Evolutionary conservation across 2,329 filamentous ascomycete species (phyloP).

Genomic region (Coleophoma cylindrospora): DNA sequence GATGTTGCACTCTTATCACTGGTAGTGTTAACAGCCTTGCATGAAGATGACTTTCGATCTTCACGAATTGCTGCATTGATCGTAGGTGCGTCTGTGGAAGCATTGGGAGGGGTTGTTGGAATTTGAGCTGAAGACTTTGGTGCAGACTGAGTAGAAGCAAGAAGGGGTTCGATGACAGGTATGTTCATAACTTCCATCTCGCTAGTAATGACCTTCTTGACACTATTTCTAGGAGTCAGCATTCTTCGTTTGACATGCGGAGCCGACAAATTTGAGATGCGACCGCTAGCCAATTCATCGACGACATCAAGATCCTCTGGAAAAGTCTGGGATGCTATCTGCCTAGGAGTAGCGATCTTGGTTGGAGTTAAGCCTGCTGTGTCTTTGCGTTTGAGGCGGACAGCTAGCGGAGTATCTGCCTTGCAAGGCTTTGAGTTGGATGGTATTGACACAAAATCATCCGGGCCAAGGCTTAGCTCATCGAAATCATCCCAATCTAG

Average conservation of each 20-base stretch:
- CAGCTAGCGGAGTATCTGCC: constrained; percentile 1
- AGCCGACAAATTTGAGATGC: not conserved
- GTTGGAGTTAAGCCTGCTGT: not conserved
- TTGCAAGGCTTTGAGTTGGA: constrained; percentile 9
- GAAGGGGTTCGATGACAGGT: too few relatives aligned
- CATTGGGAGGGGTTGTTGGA: too few relatives aligned
- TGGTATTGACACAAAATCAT: constrained; percentile 17
- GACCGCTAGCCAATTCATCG: not conserved
- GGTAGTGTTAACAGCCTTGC: too few relatives aligned
- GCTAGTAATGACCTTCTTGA: not conserved
- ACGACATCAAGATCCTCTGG: not conserved
- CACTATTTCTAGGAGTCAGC: not conserved
- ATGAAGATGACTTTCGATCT: too few relatives aligned
- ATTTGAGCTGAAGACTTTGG: too few relatives aligned
- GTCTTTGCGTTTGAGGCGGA: constrained; percentile 12
- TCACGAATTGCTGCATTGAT: too few relatives aligned
- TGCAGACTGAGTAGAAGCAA: too few relatives aligned
- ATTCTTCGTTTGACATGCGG: not conserved
- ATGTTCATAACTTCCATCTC: too few relatives aligned
- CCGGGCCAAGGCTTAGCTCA: constrained; percentile 18
- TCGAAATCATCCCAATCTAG: constrained; percentile 17
- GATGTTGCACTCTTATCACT: too few relatives aligned
- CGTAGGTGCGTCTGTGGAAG: too few relatives aligned
- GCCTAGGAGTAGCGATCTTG: too few relatives aligned
- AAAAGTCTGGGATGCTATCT: too few relatives aligned